Base-by-base conservation (phyloP, 176 grass and related monocot species). In the Carex scoparia region DNA sequence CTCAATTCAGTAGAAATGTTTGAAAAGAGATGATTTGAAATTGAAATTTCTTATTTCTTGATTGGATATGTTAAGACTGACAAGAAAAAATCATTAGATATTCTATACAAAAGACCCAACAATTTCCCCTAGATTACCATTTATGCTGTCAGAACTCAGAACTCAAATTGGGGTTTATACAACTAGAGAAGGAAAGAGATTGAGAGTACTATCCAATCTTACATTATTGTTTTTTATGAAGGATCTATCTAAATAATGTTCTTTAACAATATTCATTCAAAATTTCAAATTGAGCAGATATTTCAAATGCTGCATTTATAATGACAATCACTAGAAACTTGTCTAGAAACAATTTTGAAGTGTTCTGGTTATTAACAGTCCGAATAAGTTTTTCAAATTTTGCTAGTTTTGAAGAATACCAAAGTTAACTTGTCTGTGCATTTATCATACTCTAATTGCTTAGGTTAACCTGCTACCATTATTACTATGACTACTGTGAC, bases 61-160 rank as follows among this genome's bases (percentile, higher is more conserved):
- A 23, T 73, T 0, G 69, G 10, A 73, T 23, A 72, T 6, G 18
- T 23, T 73, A 11, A 46, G 42, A 10, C 15, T 73, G 4, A 16
- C 18, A 69, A 73, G 40, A 73, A 73, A 73, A 73, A 12, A 5
- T 74, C 44, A 53, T 51, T 30, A 51, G 42, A 49, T 27, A 27
- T 51, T 73, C n/a, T 51, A 74, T 51, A 74, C n/a, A 51, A 37
- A 74, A 74, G 40, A 73, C n/a, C 65, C n/a, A 74, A 74, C 44
- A 51, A 40, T 51, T 27, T 74, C 3, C 49, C 30, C 9, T 12
- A 28, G 49, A 49, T 74, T 74, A 49, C 19, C 44, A 28, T 35
- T 27, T 72, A 49, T 72, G 18, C 7, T 23, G 46, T 46, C 40
- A 46, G 69, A 72, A 49, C 69, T 46, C 40, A 46, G 69, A 72